Conservation (phyloP, 371 early-diverging fungal genomes). For the Mucor mucedo region DNA sequence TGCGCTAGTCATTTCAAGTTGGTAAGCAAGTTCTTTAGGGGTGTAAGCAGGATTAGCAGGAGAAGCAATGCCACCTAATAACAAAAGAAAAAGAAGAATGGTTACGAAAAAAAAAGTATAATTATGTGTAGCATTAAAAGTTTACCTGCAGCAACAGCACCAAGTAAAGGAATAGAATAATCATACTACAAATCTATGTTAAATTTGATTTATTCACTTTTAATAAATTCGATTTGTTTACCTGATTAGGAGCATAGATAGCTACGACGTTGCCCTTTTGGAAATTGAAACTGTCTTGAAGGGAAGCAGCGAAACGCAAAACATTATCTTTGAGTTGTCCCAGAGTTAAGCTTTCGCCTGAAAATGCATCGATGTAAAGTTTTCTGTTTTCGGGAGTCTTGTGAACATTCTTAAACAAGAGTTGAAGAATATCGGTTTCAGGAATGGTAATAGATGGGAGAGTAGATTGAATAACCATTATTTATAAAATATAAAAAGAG, state of each 20-base stretch:
- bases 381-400: constrained; percentile 44
- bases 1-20: constrained; percentile 72
- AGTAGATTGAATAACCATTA: constrained; percentile 29
- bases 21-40: constrained; percentile 73
- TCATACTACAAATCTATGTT: constrained; percentile 35
- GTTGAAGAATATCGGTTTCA: constrained; percentile 19
- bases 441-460: constrained; percentile 23
- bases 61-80: constrained; percentile 67
- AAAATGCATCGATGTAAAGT: constrained; percentile 64
- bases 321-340: constrained; percentile 61
- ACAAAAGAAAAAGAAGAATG: too few species aligned
- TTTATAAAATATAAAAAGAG: background rate
- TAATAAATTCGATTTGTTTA: constrained; percentile 21
- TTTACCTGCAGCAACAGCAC: constrained; percentile 45
- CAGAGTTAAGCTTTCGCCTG: constrained; percentile 62
- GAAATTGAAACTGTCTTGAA: constrained; percentile 61
- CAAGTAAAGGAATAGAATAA: constrained; percentile 44
- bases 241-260: constrained; percentile 74
- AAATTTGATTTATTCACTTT: background rate
- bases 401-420: constrained; percentile 25
- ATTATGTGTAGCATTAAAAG: background rate
- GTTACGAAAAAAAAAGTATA: background rate
- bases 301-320: constrained; percentile 72
- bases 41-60: constrained; percentile 84
- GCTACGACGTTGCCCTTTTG: constrained; percentile 71